A percentile compares a stretch with the other conserved stretches of the same genome.
These are phyloP conservation scores for Leccinum pachyderme DNA, from an alignment of 1,284 basidiomycete species.

Conservation along the genomic window DNA sequence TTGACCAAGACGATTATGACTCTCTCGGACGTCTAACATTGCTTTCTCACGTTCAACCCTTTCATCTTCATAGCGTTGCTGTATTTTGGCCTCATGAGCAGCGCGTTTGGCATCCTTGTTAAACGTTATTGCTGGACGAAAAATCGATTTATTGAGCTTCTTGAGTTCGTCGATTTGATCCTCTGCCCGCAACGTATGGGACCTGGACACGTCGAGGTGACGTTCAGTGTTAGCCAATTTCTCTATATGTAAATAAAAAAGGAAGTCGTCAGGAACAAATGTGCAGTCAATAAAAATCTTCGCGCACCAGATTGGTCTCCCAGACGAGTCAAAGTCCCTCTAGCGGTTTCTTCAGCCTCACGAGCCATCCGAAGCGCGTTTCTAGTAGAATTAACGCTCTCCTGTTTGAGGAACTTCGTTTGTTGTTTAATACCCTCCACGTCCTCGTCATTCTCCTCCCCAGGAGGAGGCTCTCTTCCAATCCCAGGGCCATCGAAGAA, in stretches of 20 bases:
- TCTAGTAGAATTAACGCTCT: slow-evolving; percentile 85
- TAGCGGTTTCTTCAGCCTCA: slow-evolving; percentile 95
- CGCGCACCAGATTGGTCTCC: slow-evolving; percentile 94
- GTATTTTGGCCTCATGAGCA: slow-evolving; percentile 87
- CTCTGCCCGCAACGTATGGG: slow-evolving; percentile 84
- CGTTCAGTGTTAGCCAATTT: slow-evolving; percentile 95
- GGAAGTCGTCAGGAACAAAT: not conserved
- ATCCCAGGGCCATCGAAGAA: slow-evolving; percentile 62
- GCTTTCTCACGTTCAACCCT: slow-evolving; percentile 82
- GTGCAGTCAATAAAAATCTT: not conserved
- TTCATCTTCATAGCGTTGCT: slow-evolving; percentile 88
- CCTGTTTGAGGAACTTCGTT: slow-evolving; percentile 90
- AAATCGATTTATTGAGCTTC: slow-evolving; percentile 92
- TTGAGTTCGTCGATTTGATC: slow-evolving; percentile 95
- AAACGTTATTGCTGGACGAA: slow-evolving; percentile 86
- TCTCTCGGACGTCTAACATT: slow-evolving; percentile 83
- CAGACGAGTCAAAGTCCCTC: slow-evolving; percentile 81
- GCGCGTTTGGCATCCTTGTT: slow-evolving; percentile 92
- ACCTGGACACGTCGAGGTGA: slow-evolving; percentile 92
- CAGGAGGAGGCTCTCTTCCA: slow-evolving; percentile 47
- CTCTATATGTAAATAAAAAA: slow-evolving; percentile 42
- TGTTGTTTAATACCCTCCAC: slow-evolving; percentile 96
- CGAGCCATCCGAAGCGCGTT: slow-evolving; percentile 92
- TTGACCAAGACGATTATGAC: slow-evolving; percentile 81
- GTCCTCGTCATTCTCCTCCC: slow-evolving; percentile 92